A percentile compares a stretch with the other conserved stretches of the same genome.
Conservation (phyloP, 1,284 basidiomycete genomes). For the Marasmius sp. region DNA sequence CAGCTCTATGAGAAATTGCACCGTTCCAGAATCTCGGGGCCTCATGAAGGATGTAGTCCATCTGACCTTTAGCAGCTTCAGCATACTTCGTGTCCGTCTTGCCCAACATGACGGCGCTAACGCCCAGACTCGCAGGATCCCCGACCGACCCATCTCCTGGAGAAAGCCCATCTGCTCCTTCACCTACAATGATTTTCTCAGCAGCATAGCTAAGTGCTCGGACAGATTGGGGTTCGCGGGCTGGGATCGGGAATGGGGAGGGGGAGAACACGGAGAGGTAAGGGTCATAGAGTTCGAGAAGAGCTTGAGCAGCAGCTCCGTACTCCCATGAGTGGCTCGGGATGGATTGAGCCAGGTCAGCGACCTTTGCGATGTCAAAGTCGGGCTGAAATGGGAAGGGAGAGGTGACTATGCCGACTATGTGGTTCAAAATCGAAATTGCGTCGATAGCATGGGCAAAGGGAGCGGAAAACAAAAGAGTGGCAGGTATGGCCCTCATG, state of each 20-base stretch:
- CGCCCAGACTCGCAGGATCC: conserved; percentile 12
- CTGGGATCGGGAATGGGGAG: conserved; percentile 2
- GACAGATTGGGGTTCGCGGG: not conserved
- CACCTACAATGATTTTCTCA: conserved; percentile 4
- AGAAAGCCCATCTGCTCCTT: conserved; percentile 1
- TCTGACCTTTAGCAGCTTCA: conserved; percentile 2
- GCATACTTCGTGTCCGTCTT: conserved; percentile 6
- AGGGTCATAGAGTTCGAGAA: conserved; percentile 12
- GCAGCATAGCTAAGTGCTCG: conserved; percentile 1
- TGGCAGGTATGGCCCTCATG: not conserved
- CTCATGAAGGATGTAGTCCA: conserved; percentile 22
- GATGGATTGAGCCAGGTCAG: conserved; percentile 4
- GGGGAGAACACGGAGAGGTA: conserved; percentile 4
- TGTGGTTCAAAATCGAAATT: not conserved
- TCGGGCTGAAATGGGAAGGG: conserved; percentile 4
- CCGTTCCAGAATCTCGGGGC: conserved; percentile 31
- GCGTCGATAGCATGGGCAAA: not conserved
- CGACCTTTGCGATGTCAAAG: conserved; percentile 7
- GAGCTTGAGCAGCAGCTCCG: conserved; percentile 7
- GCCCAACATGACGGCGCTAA: conserved; percentile 9
- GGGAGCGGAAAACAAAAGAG: not conserved
- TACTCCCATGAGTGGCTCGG: conserved; percentile 14
- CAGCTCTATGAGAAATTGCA: conserved; percentile 32
- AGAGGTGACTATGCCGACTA: not conserved
- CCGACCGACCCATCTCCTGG: conserved; percentile 8